A percentile compares a stretch with the other conserved stretches of the same genome.
Conservation (phyloP, 2,329 filamentous ascomycete species). For the Phialocephala sp. region DNA sequence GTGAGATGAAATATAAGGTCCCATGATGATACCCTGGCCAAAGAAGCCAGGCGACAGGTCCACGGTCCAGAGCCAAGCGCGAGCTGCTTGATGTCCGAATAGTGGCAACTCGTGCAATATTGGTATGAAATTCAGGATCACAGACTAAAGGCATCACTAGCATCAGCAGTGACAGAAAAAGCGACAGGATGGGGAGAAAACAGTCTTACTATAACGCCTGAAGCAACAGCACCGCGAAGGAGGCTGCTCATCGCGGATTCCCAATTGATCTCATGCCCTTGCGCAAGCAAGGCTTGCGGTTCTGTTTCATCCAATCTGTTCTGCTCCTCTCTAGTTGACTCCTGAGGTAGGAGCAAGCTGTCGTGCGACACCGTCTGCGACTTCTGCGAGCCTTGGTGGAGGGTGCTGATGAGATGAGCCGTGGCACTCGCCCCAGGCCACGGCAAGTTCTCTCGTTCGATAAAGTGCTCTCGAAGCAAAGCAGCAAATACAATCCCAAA, state of each 20-base stretch:
- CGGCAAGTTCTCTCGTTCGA: neutral
- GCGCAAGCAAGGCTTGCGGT: no score
- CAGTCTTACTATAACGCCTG: neutral
- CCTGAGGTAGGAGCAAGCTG: no score
- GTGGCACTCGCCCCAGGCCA: neutral
- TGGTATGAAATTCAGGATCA: neutral
- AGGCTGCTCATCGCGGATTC: no score
- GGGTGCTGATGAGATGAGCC: neutral
- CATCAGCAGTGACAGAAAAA: neutral
- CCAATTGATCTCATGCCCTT: no score
- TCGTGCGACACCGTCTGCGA: no score
- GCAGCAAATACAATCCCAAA: neutral
- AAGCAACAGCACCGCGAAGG: neutral
- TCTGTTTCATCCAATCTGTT: no score
- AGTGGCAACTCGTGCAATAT: neutral
- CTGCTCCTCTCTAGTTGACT: no score
- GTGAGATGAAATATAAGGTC: neutral
- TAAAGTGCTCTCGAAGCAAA: neutral
- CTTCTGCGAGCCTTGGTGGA: neutral
- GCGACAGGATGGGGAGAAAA: neutral
- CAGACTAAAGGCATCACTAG: neutral
- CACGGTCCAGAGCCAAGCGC: slow-evolving; percentile 4
- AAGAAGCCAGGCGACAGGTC: slow-evolving; percentile 4
- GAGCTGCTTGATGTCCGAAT: neutral
- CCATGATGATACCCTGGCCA: slow-evolving; percentile 3